Evolutionary conservation across 768 basidiomycete genomes (phyloP).

Genomic region (Tylopilus balloui): DNA sequence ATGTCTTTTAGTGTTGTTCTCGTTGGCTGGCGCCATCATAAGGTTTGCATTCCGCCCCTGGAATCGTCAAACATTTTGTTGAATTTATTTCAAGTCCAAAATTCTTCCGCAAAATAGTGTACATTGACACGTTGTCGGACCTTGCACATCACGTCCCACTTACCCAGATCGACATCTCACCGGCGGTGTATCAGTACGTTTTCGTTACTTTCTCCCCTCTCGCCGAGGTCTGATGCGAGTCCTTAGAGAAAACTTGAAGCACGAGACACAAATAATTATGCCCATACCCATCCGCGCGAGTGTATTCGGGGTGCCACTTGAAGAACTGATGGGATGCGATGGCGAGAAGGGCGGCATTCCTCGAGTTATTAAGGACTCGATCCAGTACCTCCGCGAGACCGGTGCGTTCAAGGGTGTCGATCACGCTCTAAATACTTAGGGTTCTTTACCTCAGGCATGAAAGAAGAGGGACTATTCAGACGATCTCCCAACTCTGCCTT

Average conservation of each 20-base stretch:
- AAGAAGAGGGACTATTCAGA: constrained; percentile 77
- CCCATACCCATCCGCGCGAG: constrained; percentile 58
- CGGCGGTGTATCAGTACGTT: constrained; percentile 76
- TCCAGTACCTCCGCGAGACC: constrained; percentile 62
- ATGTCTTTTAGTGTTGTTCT: constrained; percentile 68
- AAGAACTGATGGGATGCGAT: constrained; percentile 78
- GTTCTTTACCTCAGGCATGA: constrained; percentile 39
- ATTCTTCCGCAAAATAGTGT: constrained; percentile 81
- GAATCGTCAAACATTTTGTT: background rate
- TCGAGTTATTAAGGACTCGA: constrained; percentile 70
- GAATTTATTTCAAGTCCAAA: constrained; percentile 59
- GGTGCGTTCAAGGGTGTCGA: constrained; percentile 26
- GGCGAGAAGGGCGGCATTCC: constrained; percentile 84
- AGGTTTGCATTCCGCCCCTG: constrained; percentile 43
- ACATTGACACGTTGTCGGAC: constrained; percentile 72
- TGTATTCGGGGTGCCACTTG: constrained; percentile 76
- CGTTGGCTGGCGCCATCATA: constrained; percentile 81
- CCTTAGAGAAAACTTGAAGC: constrained; percentile 70
- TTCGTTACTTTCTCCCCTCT: background rate
- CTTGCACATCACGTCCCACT: constrained; percentile 73
- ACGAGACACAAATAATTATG: constrained; percentile 64
- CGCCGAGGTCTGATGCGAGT: background rate
- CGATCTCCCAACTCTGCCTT: constrained; percentile 71
- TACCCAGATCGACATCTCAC: constrained; percentile 84
- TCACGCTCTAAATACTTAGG: background rate